phyloP scores from a whole-genome alignment of 2,329 filamentous ascomycete species.

The Apiospora phragmitis region DNA sequence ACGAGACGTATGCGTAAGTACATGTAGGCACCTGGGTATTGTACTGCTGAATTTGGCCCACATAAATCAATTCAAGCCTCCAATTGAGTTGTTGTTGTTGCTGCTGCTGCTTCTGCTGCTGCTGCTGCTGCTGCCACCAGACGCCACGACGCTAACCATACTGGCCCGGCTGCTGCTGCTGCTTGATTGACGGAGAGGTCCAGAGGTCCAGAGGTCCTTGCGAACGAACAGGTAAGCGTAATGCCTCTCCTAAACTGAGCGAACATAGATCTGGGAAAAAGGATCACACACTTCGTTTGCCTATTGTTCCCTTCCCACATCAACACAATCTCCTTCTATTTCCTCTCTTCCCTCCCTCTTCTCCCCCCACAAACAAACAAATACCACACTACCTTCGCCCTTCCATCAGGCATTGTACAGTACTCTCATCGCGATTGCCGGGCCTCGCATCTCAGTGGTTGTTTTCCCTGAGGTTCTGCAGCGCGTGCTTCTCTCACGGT shows the following conservation, averaged over 20 bases:
- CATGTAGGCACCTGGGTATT: background rate
- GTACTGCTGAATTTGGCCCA: background rate
- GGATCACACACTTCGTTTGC: slow-evolving; percentile 6
- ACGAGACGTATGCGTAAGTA: background rate
- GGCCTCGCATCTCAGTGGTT: slow-evolving; percentile 10
- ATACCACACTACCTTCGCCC: background rate
- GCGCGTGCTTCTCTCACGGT: slow-evolving; percentile 8
- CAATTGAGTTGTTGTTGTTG: background rate
- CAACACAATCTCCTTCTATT: slow-evolving; percentile 8
- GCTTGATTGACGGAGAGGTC: background rate
- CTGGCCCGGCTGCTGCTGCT: background rate
- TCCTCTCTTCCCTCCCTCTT: background rate
- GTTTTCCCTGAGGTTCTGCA: slow-evolving; percentile 8
- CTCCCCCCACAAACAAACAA: background rate
- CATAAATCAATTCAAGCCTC: background rate
- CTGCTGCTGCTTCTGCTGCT: background rate
- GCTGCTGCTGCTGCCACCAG: background rate
- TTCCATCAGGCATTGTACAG: slow-evolving; percentile 10
- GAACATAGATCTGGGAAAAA: slow-evolving; percentile 4
- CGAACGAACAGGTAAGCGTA: slow-evolving; percentile 10
- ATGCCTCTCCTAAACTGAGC: slow-evolving; percentile 6
- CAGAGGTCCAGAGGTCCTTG: slow-evolving; percentile 5
- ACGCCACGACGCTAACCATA: too few relatives aligned
- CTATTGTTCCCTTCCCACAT: slow-evolving; percentile 9
- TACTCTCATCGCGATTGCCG: slow-evolving; percentile 9